phyloP scores from a whole-genome alignment of 192 early-diverging fungal genomes.

The Phlyctochytrium bullatum region DNA sequence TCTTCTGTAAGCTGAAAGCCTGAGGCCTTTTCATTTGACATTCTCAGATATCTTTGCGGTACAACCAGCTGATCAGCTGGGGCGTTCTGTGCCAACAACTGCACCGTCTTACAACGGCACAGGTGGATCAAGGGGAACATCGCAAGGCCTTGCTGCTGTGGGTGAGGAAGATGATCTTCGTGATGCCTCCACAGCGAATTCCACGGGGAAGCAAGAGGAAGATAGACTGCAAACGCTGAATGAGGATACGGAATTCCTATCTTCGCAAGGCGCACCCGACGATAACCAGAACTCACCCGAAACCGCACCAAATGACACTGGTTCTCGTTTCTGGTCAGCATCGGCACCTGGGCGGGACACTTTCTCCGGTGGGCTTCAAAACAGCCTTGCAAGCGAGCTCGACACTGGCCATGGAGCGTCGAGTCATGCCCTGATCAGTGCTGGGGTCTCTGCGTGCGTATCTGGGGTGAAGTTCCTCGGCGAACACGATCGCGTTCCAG shows the following conservation, averaged over 20 bases:
- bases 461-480: constrained; percentile 8
- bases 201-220: too few species aligned
- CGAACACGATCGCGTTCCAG: constrained; percentile 12
- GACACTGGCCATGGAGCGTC: not conserved
- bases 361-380: too few species aligned
- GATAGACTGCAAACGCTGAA: too few species aligned
- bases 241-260: too few species aligned
- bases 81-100: not conserved
- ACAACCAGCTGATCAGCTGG: not conserved
- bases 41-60: constrained; percentile 1
- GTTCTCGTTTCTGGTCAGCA: too few species aligned
- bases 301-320: too few species aligned
- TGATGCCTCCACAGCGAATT: not conserved
- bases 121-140: not conserved
- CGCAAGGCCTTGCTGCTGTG: not conserved
- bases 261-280: too few species aligned
- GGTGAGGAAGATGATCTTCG: not conserved
- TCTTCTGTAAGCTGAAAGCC: constrained; percentile 36
- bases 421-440: not conserved
- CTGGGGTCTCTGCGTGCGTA: not conserved
- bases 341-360: too few species aligned
- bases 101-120: not conserved
- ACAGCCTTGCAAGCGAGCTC: not conserved
- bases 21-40: not conserved
- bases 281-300: too few species aligned